Evolutionary conservation across 495 filamentous ascomycete species (phyloP).

Genomic region (Ascobolus immersus): DNA sequence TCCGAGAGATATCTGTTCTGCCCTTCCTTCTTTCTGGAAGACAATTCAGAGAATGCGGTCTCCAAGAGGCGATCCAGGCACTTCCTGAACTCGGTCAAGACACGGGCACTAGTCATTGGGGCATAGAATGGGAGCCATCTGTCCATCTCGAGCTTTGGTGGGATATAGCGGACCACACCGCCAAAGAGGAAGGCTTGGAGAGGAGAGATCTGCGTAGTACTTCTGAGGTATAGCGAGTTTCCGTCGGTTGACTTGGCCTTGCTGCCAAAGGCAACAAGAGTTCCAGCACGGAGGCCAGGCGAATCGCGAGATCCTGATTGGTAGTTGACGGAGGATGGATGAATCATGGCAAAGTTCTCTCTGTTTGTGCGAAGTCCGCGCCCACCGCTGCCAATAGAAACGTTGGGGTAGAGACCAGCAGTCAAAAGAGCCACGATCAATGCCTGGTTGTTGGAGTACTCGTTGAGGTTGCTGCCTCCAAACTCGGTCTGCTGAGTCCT

Average conservation of each 20-base stretch:
- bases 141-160: slow-evolving; percentile 21
- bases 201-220: slow-evolving; percentile 22
- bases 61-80: slow-evolving; percentile 13
- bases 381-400: slow-evolving; percentile 19
- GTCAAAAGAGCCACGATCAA: slow-evolving; percentile 27
- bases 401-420: slow-evolving; percentile 25
- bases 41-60: slow-evolving; percentile 15
- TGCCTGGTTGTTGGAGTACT: slow-evolving; percentile 22
- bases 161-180: slow-evolving; percentile 17
- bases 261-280: slow-evolving; percentile 18
- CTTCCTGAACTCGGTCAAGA: slow-evolving; percentile 22
- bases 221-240: slow-evolving; percentile 20
- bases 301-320: slow-evolving; percentile 4
- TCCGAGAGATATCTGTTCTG: slow-evolving; percentile 18
- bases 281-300: slow-evolving; percentile 10
- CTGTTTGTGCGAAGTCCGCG: slow-evolving; percentile 17
- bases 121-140: slow-evolving; percentile 24
- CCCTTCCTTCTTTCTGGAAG: slow-evolving; percentile 5
- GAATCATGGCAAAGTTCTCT: slow-evolving; percentile 21
- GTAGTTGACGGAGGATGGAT: slow-evolving; percentile 22
- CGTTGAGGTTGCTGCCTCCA: slow-evolving; percentile 23
- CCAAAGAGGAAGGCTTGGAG: slow-evolving; percentile 27
- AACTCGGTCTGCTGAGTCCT: slow-evolving; percentile 17
- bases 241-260: slow-evolving; percentile 22
- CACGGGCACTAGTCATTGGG: slow-evolving; percentile 16